These are phyloP conservation scores for Metschnikowia arizonensis DNA, from an alignment of 805 yeast species.

Conservation along the genomic window DNA sequence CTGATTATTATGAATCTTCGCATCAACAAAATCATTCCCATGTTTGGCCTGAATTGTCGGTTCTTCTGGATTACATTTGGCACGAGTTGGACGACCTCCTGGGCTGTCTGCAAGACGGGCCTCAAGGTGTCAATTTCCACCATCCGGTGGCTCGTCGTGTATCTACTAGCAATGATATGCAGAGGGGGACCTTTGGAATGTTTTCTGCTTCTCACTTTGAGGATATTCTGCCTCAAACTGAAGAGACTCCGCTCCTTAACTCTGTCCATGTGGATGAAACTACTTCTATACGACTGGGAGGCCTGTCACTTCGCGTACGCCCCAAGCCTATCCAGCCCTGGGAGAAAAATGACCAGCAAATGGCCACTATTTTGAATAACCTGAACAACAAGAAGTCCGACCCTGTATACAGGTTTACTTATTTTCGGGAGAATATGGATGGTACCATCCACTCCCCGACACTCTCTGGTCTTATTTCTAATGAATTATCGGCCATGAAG, in stretches of 20 bases:
- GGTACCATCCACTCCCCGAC: slow-evolving; percentile 90
- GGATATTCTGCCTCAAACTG: slow-evolving; percentile 17
- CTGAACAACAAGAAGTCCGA: slow-evolving; percentile 33
- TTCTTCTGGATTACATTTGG: slow-evolving; percentile 70
- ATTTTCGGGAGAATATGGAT: slow-evolving; percentile 83
- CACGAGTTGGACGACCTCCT: slow-evolving; percentile 52
- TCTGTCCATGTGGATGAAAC: slow-evolving; percentile 30
- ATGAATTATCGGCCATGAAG: slow-evolving; percentile 5
- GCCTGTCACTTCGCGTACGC: slow-evolving; percentile 50
- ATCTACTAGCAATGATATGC: slow-evolving; percentile 2
- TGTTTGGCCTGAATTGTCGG: slow-evolving; percentile 79
- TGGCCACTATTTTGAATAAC: slow-evolving; percentile 30
- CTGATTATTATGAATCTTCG: slow-evolving; percentile 50
- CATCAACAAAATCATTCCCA: slow-evolving; percentile 22
- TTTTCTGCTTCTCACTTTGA: slow-evolving; percentile 1
- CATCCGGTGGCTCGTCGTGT: slow-evolving; percentile 28
- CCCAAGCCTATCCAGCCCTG: slow-evolving; percentile 77
- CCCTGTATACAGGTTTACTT: slow-evolving; percentile 66
- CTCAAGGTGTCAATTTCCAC: slow-evolving; percentile 33
- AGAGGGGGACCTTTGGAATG: slow-evolving; percentile 2
- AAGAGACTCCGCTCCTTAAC: slow-evolving; percentile 30
- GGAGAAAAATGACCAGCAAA: slow-evolving; percentile 39
- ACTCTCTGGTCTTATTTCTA: slow-evolving; percentile 60
- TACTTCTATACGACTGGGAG: slow-evolving; percentile 36
- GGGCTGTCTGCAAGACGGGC: slow-evolving; percentile 20